Evolutionary conservation across 2,329 filamentous ascomycete genomes (phyloP), one percentile per base, ranked within the genome.

Genomic region (Colletotrichum orbiculare): DNA sequence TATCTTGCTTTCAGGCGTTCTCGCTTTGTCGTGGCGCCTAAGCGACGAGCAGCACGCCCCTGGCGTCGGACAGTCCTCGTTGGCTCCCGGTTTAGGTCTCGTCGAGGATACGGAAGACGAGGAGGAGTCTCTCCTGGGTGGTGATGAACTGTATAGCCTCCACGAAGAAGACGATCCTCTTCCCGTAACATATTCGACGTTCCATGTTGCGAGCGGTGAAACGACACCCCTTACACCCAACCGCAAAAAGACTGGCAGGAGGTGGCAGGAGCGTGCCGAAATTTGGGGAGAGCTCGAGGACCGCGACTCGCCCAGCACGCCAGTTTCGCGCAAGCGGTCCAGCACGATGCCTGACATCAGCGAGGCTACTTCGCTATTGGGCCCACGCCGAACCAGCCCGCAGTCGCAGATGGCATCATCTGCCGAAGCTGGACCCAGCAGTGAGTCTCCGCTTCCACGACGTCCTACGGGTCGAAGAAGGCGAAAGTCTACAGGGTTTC

Each of bases 231-330:
- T 81, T 55, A 75, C 77, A 12, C 75, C 82, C 34, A 62, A 34
- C 11, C 81, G 80, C 61, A 83, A 81, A 71, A 82, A 82, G 69
- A 84, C 82, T 15, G 83, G 80, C 43, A 74, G 75, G 12, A 74
- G 87, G 57, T 87, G 86, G 82, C 81, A 87, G 61, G 91, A 96
- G 73, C 87, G 87, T 1, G 89, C 88, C 41, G 92, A 96, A 71
- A 96, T 97, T 38, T 97, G 93, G 94, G 91, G 89, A 60, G 93
- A 96, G 74, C 83, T 97, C 12, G 90, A 96, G 73, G 94, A 97
- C 71, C 88, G 91, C 45, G 85, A 87, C 54, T 77, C 79, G 17
- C 75, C 78, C 37, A 79, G 75, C 61, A 78, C 79, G 55, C 75
- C 79, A 0, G 69, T 75, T 4, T 75, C 72, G 46, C 78, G 83